phyloP scores from a whole-genome alignment of 2,329 filamentous ascomycete genomes.

The Lachnellula cervina region DNA sequence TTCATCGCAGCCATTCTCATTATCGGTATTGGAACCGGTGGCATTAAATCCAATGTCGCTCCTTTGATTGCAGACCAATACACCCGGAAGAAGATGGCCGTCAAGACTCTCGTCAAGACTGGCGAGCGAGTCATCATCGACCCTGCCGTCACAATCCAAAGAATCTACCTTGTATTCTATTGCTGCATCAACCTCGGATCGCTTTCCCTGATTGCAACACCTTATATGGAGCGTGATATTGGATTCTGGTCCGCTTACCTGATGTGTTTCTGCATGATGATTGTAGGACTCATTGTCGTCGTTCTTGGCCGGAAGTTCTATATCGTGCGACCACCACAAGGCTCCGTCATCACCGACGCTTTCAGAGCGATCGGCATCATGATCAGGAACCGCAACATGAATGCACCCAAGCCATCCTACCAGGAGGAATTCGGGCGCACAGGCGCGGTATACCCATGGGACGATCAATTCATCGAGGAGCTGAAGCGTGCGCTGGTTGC shows the following conservation, averaged over 20 bases:
- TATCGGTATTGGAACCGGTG: slow-evolving; percentile 42
- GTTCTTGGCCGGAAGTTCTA: slow-evolving; percentile 54
- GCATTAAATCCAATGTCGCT: slow-evolving; percentile 64
- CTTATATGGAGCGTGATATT: slow-evolving; percentile 40
- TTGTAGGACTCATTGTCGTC: slow-evolving; percentile 46
- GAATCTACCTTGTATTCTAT: slow-evolving; percentile 50
- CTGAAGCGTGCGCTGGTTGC: slow-evolving; percentile 52
- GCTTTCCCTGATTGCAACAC: slow-evolving; percentile 38
- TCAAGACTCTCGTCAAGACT: slow-evolving; percentile 40
- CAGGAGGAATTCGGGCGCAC: slow-evolving; percentile 44
- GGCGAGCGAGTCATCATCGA: slow-evolving; percentile 59
- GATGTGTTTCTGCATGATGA: slow-evolving; percentile 47
- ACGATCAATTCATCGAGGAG: slow-evolving; percentile 68
- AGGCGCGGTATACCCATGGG: slow-evolving; percentile 8
- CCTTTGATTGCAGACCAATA: slow-evolving; percentile 58
- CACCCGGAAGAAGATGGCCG: slow-evolving; percentile 37
- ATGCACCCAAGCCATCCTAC: slow-evolving; percentile 61
- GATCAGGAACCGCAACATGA: slow-evolving; percentile 42
- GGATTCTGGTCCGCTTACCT: slow-evolving; percentile 46
- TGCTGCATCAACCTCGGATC: slow-evolving; percentile 65
- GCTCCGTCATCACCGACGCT: slow-evolving; percentile 60
- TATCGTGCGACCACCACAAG: slow-evolving; percentile 49
- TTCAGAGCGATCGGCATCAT: slow-evolving; percentile 58
- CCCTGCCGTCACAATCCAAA: slow-evolving; percentile 51
- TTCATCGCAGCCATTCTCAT: slow-evolving; percentile 47